Evolutionary conservation across 805 yeast species (phyloP), one percentile per base, ranked within the genome.

Genomic region (Starmerella etchellsii): DNA sequence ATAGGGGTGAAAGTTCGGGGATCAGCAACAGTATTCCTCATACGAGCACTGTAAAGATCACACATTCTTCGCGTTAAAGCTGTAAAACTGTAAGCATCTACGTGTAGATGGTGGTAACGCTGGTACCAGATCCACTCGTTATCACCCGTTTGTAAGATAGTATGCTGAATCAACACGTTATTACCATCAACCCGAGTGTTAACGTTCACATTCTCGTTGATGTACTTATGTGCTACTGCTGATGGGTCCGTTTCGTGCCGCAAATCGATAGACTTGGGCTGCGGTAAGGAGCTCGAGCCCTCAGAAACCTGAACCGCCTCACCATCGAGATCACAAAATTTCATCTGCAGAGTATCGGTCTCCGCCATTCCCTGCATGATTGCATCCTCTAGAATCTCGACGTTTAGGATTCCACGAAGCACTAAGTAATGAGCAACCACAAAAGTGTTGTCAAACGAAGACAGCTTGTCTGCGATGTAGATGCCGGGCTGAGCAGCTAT

Each of bases 401-500:
- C 26, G 30, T 45, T 20, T 4, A 45, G 23, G 3, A 18, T 8
- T 1, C 48, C 48, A 3, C 10, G 13, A n/a, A 45, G 27, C 14
- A 42, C 46, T 2, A 41, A 30, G 23, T 39, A 39, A 23, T 45
- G 48, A 1, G 36, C 42, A 5, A 45, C 48, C 3, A 30, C 33
- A 25, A 42, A 45, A 3, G 46, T 36, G 25, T 45, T 41, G 22
- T 39, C 39, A 28, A 27, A 36, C 3, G 41, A 14, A 2, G 46
- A 38, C 7, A 45, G 39, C 33, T 42, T 37, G 31, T 45, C 48
- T 2, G 48, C 48, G 11, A 45, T 29, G 31, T 30, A 45, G 4
- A 45, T 45, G 9, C 48, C 48, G 10, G 46, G 46, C 34, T 45
- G 48, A 5, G 48, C 48, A 8, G 46, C 48, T 9, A 45, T 22